Evolutionary conservation across 2,329 filamentous ascomycete species (phyloP).

Genomic region (Talaromyces verruculosus): DNA sequence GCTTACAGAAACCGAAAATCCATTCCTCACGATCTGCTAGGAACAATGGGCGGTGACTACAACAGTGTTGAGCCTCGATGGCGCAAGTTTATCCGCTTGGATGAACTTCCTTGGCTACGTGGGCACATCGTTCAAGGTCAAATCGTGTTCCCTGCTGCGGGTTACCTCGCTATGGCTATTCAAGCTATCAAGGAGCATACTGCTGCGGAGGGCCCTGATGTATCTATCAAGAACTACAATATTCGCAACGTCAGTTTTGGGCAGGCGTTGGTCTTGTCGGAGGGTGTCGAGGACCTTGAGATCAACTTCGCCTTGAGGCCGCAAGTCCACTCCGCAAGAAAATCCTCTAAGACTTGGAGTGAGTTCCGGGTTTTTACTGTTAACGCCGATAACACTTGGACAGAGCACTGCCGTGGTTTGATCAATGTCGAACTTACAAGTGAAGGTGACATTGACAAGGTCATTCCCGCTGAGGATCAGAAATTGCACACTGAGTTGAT

Average conservation of each 20-base stretch:
- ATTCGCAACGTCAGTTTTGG: conserved; percentile 22
- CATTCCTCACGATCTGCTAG: conserved; percentile 20
- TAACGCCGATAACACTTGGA: background rate
- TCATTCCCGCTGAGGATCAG: background rate
- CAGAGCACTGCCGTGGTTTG: background rate
- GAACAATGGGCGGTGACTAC: background rate
- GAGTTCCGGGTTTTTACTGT: background rate
- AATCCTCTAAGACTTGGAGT: conserved; percentile 4
- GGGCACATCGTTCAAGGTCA: conserved; percentile 36
- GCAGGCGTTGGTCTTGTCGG: conserved; percentile 17
- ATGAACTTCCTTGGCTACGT: conserved; percentile 36
- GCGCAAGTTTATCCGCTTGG: conserved; percentile 31
- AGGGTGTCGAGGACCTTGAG: background rate
- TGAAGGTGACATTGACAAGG: background rate
- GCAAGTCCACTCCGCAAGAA: background rate
- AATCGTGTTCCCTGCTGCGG: conserved; percentile 34
- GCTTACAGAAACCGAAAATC: background rate
- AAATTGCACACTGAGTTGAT: background rate
- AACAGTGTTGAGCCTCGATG: conserved; percentile 23
- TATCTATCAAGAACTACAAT: conserved; percentile 21
- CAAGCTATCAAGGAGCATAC: conserved; percentile 27
- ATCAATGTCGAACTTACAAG: background rate
- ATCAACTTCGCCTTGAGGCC: background rate
- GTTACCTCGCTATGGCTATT: conserved; percentile 31
- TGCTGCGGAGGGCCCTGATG: conserved; percentile 10